Evolutionary conservation across 805 yeast genomes (phyloP), one percentile per base, ranked within the genome.

Genomic region (Torulaspora microellipsoides): DNA sequence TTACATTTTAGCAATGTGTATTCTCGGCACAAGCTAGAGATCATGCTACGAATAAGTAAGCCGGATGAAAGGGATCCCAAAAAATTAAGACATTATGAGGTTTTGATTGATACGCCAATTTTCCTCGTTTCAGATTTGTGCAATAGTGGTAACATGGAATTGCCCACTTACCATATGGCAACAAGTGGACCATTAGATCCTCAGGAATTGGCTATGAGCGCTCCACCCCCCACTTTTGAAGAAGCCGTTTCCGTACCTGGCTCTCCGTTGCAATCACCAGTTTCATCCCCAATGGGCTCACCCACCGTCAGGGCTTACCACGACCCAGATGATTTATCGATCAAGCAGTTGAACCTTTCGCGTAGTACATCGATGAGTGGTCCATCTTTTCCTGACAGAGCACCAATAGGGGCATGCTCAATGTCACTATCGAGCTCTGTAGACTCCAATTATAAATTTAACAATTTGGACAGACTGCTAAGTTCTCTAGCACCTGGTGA

Each of bases 71-170:
- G 64, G 3, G 66, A 64, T 30, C 65, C 68, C 2, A 49, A 53
- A 4, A 76, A 75, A 48, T 64, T 78, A 66, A 88, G 83, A 54
- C 90, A 85, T 59, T 85, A 81, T 55, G 95, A 85, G 53, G 90
- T 85, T 15, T 77, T 85, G 34, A 83, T 85, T 31, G 93, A 85
- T 57, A 83, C 91, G 0, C 93, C 93, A 0, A 70, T 85, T 30
- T 71, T 75, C 27, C 59, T 78, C 14, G 65, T 77, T n/a, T 74
- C 80, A 10, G 67, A 66, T 28, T 51, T 62, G 3, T 72, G 76
- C 51, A 59, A 57, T 2, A 55, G 59, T 15, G 70, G 65, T 7
- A 69, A 60, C 44, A 57, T 67, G 45, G 66, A 64, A 9, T 52
- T 72, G 12, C 76, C 76, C 4, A 59, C 65, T 1, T 71, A 71